Conservation (phyloP, 2,329 filamentous ascomycete genomes). For the Blastomyces emzantsi region DNA sequence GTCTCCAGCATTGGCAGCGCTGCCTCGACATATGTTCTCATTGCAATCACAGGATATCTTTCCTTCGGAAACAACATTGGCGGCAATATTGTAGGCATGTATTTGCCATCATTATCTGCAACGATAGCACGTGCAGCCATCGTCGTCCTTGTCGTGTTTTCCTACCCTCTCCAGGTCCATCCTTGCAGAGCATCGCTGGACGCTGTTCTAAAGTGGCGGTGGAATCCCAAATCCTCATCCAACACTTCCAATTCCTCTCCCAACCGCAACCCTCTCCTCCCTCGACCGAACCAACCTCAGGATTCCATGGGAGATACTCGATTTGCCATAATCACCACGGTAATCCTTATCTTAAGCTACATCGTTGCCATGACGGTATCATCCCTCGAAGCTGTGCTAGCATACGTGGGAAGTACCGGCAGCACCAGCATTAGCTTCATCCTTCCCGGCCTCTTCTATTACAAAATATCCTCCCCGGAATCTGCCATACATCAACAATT, state of each 20-base stretch:
- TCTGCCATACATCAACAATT: constrained; percentile 77
- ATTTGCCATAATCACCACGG: constrained; percentile 81
- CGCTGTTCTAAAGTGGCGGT: constrained; percentile 88
- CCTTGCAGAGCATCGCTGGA: constrained; percentile 93
- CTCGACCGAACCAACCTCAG: constrained; percentile 20
- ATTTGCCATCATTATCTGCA: constrained; percentile 66
- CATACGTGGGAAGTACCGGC: constrained; percentile 91
- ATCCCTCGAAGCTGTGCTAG: constrained; percentile 80
- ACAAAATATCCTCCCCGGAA: constrained; percentile 91
- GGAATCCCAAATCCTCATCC: constrained; percentile 32
- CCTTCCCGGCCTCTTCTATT: constrained; percentile 91
- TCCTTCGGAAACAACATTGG: constrained; percentile 85
- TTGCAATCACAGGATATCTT: constrained; percentile 90
- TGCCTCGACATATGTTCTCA: constrained; percentile 77
- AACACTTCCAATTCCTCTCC: constrained; percentile 36
- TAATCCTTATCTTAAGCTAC: constrained; percentile 77
- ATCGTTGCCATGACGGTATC: constrained; percentile 83
- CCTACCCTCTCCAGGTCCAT: constrained; percentile 89
- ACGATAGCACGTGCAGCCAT: constrained; percentile 94
- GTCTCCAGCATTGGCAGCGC: constrained; percentile 77
- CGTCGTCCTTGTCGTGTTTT: constrained; percentile 92
- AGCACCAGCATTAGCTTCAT: constrained; percentile 97
- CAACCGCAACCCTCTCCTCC: constrained; percentile 36
- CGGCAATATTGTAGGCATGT: constrained; percentile 93
- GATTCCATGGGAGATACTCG: constrained; percentile 69